Base-by-base conservation (phyloP, 768 basidiomycete species). In the Macrolepiota dolichaula region DNA sequence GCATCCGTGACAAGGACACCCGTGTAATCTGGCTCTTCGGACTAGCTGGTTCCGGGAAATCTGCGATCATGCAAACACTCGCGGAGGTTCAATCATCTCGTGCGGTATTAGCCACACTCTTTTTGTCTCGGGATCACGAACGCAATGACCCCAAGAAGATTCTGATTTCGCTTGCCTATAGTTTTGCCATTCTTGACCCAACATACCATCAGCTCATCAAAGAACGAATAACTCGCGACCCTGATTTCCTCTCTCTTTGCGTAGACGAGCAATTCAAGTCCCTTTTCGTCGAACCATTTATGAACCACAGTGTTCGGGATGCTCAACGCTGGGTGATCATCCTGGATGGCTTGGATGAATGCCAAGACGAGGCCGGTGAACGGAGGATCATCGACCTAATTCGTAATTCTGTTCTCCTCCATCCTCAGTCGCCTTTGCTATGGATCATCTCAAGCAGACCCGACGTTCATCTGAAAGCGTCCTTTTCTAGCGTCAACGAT, bases 331-430 rank as follows among this genome's bases (percentile, higher is more conserved):
- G 44, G 44, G 44, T 46, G 13, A 19, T 46, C 22, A 19, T 46
- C n/a, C 51, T 57, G 9, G 56, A 57, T 49, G 56, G 36, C 7
- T 27, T 57, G 19, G 56, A 57, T 7, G 56, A 57, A 17, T 57
- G 56, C 19, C 44, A 36, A 36, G 35, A 25, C 13, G 44, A 57
- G 19, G 27, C 15, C 2, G 56, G 36, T 22, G 35, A 57, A 22
- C 49, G 44, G 15, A 46, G 49, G 22, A 35, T 57, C 40, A 12
- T 57, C 12, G 29, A 57, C 2, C 56, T 57, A 4, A 24, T 57
- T 49, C 56, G 11, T 6, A 32, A 49, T 32, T 57, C 40, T 17
- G n/a, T 57, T 49, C n/a, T 24, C 46, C 47, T 40, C 38, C 4
- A 36, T 37, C 51, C 32, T 2, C n/a, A 32, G 29, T 32, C 29